Evolutionary conservation across 2,329 filamentous ascomycete species (phyloP), one percentile per base, ranked within the genome.

Genomic region (Aspergillus uvarum): DNA sequence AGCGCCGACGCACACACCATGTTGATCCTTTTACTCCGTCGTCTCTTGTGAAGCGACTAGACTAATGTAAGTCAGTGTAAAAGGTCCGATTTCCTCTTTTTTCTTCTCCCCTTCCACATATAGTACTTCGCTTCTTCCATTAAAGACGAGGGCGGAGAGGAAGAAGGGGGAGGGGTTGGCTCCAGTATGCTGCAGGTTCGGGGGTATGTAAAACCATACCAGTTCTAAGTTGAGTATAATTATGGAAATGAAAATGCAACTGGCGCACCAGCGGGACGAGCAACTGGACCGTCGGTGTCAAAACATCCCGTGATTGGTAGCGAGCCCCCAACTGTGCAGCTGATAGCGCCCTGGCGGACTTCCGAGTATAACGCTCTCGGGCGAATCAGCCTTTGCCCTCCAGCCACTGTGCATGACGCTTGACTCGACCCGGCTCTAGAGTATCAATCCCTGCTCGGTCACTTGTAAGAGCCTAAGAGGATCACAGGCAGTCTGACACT

Each of bases 321-420:
- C 56, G 47, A 47, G 58, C 44, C 54, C 26, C 51, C 19, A 59
- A 64, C 57, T 60, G 65, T 66, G 67, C 67, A 68, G 67, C 61
- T 63, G 67, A 68, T 68, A 65, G 66, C 62, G 65, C 58, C 63
- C 63, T 59, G 50, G 63, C 54, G 61, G 63, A 60, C 58, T 61
- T 65, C 60, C 60, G 59, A 61, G 59, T 64, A 54, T 56, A 64
- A 59, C 60, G 44, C 24, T 52, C 50, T 54, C 52, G 59, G 54
- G 38, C 66, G 51, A 68, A 68, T 68, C 63, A 67, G 50, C 56
- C 56, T 14, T 16, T 14, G 14, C 32, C 38, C 56, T 56, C 24
- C 57, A 59, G 58, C 63, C 62, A 60, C 63, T 65, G 38, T 42
- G 64, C 66, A 68, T 61, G 49, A 54, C 66, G 59, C 66, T 66